A percentile compares a stretch with the other conserved stretches of the same genome.
Conservation (phyloP, 1,284 basidiomycete species). For the Marasmius fiardii region DNA sequence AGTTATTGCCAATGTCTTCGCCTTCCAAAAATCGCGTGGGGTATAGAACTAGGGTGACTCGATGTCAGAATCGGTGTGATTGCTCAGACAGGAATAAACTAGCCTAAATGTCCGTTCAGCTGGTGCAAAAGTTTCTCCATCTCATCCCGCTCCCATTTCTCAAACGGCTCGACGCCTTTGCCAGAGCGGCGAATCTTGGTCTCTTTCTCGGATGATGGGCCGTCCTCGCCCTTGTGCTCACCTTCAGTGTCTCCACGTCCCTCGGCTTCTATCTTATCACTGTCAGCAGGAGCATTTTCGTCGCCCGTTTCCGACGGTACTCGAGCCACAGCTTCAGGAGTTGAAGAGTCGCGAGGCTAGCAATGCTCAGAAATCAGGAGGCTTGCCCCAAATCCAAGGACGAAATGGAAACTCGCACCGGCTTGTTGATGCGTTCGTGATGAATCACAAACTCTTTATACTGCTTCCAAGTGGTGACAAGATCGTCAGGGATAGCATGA, state of each 20-base stretch:
- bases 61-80: not conserved
- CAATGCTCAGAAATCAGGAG: not conserved
- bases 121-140: constrained; percentile 83
- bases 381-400: not conserved
- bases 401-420: constrained; percentile 35
- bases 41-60: constrained; percentile 60
- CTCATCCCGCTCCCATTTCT: constrained; percentile 79
- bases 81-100: constrained; percentile 19
- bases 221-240: constrained; percentile 8
- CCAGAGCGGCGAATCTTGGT: constrained; percentile 32
- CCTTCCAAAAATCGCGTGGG: constrained; percentile 83
- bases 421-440: constrained; percentile 73
- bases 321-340: constrained; percentile 46
- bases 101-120: constrained; percentile 82
- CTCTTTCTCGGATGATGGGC: constrained; percentile 31
- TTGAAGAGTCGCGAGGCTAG: constrained; percentile 43
- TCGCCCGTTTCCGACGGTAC: constrained; percentile 59
- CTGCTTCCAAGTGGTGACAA: constrained; percentile 91
- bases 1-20: constrained; percentile 84
- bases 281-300: constrained; percentile 31
- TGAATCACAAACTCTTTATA: constrained; percentile 83
- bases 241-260: constrained; percentile 22
- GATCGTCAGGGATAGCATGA: constrained; percentile 87
- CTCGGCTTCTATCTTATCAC: constrained; percentile 20
- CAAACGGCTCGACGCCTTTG: constrained; percentile 66